A percentile compares a stretch with the other conserved stretches of the same genome.
Evolutionary conservation across 2,329 filamentous ascomycete species (phyloP).

Genomic region (Penicillium fuscoglaucum): DNA sequence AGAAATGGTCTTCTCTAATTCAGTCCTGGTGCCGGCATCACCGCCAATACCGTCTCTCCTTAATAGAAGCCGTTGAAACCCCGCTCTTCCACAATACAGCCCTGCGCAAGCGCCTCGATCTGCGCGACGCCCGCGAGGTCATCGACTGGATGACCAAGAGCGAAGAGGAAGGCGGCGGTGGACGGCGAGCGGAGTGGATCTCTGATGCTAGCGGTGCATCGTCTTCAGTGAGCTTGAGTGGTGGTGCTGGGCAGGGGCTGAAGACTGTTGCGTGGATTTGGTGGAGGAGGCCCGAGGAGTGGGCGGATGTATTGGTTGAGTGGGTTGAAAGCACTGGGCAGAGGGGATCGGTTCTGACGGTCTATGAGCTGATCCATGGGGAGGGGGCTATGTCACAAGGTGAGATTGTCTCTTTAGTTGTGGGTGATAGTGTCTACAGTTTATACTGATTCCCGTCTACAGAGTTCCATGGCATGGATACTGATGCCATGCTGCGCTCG

Average conservation of each 20-base stretch:
- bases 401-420: constrained; percentile 39
- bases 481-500: constrained; percentile 74
- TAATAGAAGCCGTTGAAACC: constrained; percentile 61
- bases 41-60: constrained; percentile 71
- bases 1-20: constrained; percentile 84
- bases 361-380: constrained; percentile 90
- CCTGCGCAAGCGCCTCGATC: constrained; percentile 48
- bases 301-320: constrained; percentile 73
- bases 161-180: constrained; percentile 48
- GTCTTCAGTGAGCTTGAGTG: background rate
- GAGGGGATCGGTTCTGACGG: constrained; percentile 82
- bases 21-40: constrained; percentile 79
- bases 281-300: constrained; percentile 87
- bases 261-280: constrained; percentile 69
- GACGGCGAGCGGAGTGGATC: constrained; percentile 62
- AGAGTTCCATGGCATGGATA: constrained; percentile 90
- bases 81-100: constrained; percentile 57
- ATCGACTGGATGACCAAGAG: constrained; percentile 57
- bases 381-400: constrained; percentile 71
- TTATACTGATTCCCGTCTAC: constrained; percentile 14
- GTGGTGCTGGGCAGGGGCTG: constrained; percentile 27
- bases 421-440: background rate
- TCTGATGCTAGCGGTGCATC: constrained; percentile 24
- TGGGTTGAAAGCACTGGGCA: constrained; percentile 88
- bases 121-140: constrained; percentile 55